These are phyloP conservation scores for Salicornia ramosissima DNA, from an alignment of 148 eudicot species.

Conservation along the genomic window DNA sequence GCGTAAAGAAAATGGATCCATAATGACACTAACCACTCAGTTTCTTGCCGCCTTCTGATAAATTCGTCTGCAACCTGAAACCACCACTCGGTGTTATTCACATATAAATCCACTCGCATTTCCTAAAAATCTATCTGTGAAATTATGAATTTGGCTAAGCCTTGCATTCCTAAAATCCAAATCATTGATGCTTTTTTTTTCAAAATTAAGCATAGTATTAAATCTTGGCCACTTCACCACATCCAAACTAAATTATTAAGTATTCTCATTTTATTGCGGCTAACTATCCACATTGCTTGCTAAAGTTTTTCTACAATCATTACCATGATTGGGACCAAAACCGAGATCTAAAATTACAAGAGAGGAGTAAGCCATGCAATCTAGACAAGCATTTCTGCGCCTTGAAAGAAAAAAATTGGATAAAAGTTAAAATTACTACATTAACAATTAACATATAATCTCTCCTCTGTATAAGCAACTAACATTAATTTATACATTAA, in stretches of 20 bases:
- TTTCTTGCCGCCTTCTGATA: constrained; percentile 79
- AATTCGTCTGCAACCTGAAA: constrained; percentile 92
- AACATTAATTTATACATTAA: neutral
- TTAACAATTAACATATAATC: too few species aligned
- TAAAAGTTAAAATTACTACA: neutral
- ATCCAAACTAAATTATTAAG: too few species aligned
- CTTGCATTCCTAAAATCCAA: neutral
- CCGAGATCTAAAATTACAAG: too few species aligned
- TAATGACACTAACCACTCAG: constrained; percentile 68
- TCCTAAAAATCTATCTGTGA: neutral
- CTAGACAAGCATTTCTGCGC: neutral
- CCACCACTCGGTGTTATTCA: neutral
- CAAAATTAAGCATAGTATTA: too few species aligned
- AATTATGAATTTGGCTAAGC: neutral
- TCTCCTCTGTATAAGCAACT: too few species aligned
- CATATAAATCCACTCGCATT: neutral
- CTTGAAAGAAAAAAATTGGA: neutral
- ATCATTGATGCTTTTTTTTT: neutral
- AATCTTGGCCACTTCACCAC: too few species aligned
- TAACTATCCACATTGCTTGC: too few species aligned
- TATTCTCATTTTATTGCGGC: too few species aligned
- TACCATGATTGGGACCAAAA: too few species aligned
- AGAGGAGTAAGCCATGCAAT: neutral
- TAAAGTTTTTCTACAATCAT: too few species aligned
- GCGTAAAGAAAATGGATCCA: neutral